A percentile compares a stretch with the other conserved stretches of the same genome.
Evolutionary conservation across 192 early-diverging fungal genomes (phyloP).

Genomic region (Coemansia javaensis): DNA sequence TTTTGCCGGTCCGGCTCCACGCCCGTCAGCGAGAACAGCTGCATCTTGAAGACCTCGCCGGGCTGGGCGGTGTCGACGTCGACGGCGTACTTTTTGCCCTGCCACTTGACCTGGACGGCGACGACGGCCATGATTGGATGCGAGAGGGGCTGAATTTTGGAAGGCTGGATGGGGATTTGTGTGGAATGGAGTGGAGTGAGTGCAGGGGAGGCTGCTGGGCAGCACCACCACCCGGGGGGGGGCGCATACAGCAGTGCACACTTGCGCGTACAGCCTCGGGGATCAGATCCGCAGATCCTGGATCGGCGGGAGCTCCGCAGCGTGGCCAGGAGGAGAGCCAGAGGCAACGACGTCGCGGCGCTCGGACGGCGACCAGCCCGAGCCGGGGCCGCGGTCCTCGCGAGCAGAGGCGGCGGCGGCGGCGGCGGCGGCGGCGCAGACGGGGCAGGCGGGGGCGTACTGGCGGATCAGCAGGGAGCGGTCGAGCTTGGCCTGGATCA

Average conservation of each 20-base stretch:
- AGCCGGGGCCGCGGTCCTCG: conserved; percentile 21
- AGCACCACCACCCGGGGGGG: not conserved
- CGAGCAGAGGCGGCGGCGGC: too few species aligned
- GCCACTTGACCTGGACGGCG: conserved; percentile 86
- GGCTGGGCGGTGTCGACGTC: conserved; percentile 71
- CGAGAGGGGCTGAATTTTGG: too few species aligned
- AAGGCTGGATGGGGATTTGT: too few species aligned
- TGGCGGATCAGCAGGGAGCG: conserved; percentile 29
- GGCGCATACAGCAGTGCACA: too few species aligned
- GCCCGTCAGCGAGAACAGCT: conserved; percentile 84
- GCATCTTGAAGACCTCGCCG: conserved; percentile 77
- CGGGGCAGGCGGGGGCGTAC: conserved; percentile 25
- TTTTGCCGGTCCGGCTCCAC: conserved; percentile 92
- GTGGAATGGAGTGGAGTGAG: not conserved
- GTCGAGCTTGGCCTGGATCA: conserved; percentile 39
- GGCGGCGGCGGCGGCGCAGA: conserved; percentile 30
- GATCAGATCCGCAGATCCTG: conserved; percentile 19
- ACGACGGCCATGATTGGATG: not conserved
- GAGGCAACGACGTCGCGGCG: conserved; percentile 14
- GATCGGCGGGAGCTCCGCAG: conserved; percentile 30
- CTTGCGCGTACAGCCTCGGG: not conserved
- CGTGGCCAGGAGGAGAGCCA: not conserved
- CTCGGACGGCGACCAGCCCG: conserved; percentile 32
- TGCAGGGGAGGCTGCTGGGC: not conserved
- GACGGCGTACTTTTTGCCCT: conserved; percentile 77